These are phyloP conservation scores for Salix suchowensis DNA, from an alignment of 345 rosid genomes.

Conservation along the genomic window DNA sequence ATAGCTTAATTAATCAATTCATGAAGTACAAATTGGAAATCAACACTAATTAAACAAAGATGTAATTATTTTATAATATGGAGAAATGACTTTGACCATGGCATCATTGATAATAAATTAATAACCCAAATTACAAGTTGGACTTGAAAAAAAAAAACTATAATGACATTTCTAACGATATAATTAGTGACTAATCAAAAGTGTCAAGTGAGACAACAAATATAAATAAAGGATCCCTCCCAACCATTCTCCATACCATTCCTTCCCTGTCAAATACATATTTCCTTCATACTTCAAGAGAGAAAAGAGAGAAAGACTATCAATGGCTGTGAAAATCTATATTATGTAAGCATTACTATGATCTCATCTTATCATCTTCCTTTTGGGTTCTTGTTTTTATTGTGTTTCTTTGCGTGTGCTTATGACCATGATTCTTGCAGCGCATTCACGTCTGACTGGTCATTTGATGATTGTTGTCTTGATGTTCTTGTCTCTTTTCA, in stretches of 20 bases:
- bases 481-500: not conserved
- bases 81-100: not conserved
- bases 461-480: constrained; percentile 1
- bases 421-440: not conserved
- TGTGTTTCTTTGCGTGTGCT: not conserved
- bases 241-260: not conserved
- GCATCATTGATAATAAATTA: not conserved
- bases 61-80: not conserved
- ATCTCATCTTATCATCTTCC: not conserved
- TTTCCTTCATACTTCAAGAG: not conserved
- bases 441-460: not conserved
- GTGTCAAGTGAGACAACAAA: not conserved
- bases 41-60: not conserved
- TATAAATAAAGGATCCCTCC: constrained; percentile 28
- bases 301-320: not conserved
- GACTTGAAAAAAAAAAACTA: not conserved
- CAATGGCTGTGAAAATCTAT: constrained; percentile 58
- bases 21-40: not conserved
- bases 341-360: constrained; percentile 41
- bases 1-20: not conserved
- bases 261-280: not conserved
- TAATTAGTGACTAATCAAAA: constrained; percentile 11
- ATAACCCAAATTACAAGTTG: too few relatives aligned
- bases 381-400: not conserved
- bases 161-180: constrained; percentile 11